Conservation (phyloP, 768 basidiomycete species). For the Nidula microcarpa region DNA sequence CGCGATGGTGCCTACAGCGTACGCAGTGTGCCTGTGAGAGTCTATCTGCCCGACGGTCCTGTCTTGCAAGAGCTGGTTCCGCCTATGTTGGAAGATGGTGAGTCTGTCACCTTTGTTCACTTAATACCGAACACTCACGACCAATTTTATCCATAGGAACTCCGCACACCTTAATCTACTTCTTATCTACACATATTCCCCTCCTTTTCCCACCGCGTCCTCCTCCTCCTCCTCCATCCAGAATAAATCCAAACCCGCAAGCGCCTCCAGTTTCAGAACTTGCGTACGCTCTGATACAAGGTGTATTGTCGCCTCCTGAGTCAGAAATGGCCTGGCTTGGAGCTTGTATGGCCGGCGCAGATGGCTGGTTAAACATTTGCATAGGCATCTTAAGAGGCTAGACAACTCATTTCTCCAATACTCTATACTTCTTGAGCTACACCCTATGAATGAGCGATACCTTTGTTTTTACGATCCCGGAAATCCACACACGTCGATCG, state of each 20-base stretch:
- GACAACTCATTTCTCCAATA: too few species aligned
- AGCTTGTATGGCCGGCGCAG: constrained; percentile 86
- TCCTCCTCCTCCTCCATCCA: constrained; percentile 38
- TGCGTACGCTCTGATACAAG: constrained; percentile 82
- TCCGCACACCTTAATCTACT: constrained; percentile 64
- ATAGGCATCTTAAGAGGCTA: constrained; percentile 49
- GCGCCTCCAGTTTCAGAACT: constrained; percentile 40
- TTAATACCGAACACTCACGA: not conserved
- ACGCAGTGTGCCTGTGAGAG: constrained; percentile 81
- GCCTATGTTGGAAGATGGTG: constrained; percentile 76
- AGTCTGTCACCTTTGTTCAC: constrained; percentile 16
- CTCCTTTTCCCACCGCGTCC: constrained; percentile 67
- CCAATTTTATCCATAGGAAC: constrained; percentile 43
- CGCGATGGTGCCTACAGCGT: constrained; percentile 86
- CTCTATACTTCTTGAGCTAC: too few species aligned
- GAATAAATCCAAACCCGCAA: constrained; percentile 32
- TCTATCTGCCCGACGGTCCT: constrained; percentile 89
- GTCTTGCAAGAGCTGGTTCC: constrained; percentile 88
- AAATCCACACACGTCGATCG: too few species aligned
- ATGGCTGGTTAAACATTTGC: constrained; percentile 94
- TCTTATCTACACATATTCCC: constrained; percentile 72
- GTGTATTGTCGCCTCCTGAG: constrained; percentile 77
- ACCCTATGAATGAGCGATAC: too few species aligned
- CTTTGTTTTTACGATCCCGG: too few species aligned
- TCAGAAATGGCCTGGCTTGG: constrained; percentile 95